Percentiles rank a stretch among this genome's conserved stretches.
phyloP scores from a whole-genome alignment of 805 yeast species.

The Suhomyces emberorum region DNA sequence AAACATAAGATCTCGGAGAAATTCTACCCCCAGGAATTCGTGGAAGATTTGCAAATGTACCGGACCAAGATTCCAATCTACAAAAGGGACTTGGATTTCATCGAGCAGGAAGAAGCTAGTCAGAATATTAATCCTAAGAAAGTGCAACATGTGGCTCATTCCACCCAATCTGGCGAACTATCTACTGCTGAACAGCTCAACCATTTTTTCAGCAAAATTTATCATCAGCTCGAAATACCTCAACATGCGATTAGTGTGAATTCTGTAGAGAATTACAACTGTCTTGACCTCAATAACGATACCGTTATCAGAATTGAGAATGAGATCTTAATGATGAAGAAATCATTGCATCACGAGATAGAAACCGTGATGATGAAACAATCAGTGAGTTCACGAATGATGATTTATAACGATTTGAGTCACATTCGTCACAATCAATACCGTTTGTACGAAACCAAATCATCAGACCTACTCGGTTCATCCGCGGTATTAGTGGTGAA shows the following conservation, averaged over 20 bases:
- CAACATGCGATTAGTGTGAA: slow-evolving; percentile 25
- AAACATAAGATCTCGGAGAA: slow-evolving; percentile 19
- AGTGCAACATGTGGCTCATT: slow-evolving; percentile 1
- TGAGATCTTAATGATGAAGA: slow-evolving; percentile 29
- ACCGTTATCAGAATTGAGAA: slow-evolving; percentile 19
- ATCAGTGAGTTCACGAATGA: slow-evolving; percentile 13
- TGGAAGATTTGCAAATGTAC: slow-evolving; percentile 34
- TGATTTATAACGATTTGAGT: slow-evolving; percentile 20
- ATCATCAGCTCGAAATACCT: slow-evolving; percentile 22
- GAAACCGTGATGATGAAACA: slow-evolving; percentile 23
- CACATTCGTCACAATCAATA: slow-evolving; percentile 30
- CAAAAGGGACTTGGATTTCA: slow-evolving; percentile 37
- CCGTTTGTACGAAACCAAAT: slow-evolving; percentile 24
- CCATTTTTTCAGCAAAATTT: slow-evolving; percentile 17
- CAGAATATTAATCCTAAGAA: slow-evolving; percentile 18
- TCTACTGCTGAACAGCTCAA: slow-evolving; percentile 8
- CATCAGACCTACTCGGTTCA: slow-evolving; percentile 6
- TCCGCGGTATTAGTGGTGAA: slow-evolving; percentile 9
- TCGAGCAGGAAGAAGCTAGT: slow-evolving; percentile 18
- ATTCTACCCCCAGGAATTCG: slow-evolving; percentile 36
- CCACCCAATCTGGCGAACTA: not conserved
- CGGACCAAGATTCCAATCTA: slow-evolving; percentile 26
- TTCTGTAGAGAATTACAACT: slow-evolving; percentile 27
- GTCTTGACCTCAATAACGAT: slow-evolving; percentile 16
- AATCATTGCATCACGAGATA: slow-evolving; percentile 29